Conservation (phyloP, 2,329 filamentous ascomycete genomes). For the Aspergillus sp. region DNA sequence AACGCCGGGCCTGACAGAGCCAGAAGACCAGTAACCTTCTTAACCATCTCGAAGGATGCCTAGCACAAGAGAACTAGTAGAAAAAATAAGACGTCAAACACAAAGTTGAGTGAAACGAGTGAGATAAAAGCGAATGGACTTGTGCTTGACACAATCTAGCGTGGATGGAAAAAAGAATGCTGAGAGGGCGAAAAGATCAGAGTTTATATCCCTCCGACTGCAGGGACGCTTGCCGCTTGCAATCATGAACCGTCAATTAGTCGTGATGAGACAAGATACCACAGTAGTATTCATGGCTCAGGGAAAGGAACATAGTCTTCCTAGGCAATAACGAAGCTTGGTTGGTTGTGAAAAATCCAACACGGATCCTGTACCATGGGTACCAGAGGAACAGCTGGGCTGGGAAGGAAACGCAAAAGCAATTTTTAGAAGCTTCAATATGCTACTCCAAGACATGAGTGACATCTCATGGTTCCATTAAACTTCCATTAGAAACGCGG, state of each 20-base stretch:
- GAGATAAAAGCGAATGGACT: conserved; percentile 22
- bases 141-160: conserved; percentile 19
- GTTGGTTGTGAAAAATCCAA: conserved; percentile 15
- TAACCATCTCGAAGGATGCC: conserved; percentile 35
- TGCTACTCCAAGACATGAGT: conserved; percentile 19
- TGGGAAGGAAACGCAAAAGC: conserved; percentile 5
- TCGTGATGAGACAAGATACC: conserved; percentile 23
- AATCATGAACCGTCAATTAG: conserved; percentile 7
- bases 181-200: conserved; percentile 6
- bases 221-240: conserved; percentile 13
- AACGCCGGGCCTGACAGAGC: conserved; percentile 37
- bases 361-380: conserved; percentile 16
- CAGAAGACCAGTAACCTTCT: conserved; percentile 34
- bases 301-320: conserved; percentile 10
- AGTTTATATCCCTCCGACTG: conserved; percentile 27
- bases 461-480: conserved; percentile 30
- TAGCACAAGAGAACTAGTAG: conserved; percentile 14
- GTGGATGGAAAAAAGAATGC: conserved; percentile 12
- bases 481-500: conserved; percentile 21
- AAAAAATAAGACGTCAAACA: conserved; percentile 13
- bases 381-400: conserved; percentile 18
- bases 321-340: neutral
- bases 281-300: conserved; percentile 29
- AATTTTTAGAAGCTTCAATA: conserved; percentile 1
- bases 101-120: conserved; percentile 22